Base-by-base conservation (phyloP, 1,284 basidiomycete genomes). In the Cryptococcus floricola region DNA sequence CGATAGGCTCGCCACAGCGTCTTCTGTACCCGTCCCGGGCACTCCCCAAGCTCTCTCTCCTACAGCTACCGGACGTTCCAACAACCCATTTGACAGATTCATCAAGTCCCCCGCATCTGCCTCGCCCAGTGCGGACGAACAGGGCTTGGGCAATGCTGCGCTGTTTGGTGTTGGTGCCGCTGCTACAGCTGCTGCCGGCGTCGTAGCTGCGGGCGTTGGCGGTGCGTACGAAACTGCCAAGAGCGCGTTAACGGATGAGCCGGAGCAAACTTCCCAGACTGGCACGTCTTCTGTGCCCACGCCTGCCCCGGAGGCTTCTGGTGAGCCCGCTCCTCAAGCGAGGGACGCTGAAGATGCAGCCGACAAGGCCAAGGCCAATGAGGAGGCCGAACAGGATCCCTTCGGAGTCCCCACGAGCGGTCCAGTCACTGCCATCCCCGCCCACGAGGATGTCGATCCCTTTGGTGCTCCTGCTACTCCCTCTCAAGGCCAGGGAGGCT, bases 1-100 rank as follows among this genome's bases (percentile, higher is more conserved):
- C 66, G 13, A 51, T 50, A 60, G 52, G 25, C 55, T 84, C 6
- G 60, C 85, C n/a, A 67, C 79, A 1, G 87, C 89, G 37, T 83
- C 85, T 8, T 77, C 81, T 5, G 83, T 87, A 8, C 83, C 87
- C 2, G 79, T 91, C 13, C 89, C 89, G 1, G 69, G 76, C 12
- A 86, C 88, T 0, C 88, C 89, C 14, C 83, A 85, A 28, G 63
- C 65, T 58, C 65, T 77, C 45, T 77, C 75, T 53, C 81, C 67
- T 60, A 75, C 61, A 54, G 72, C 60, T 48, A 81, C 77, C 8
- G 79, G 68, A 25, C 69, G 69, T 39, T 80, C 79, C 10, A 95
- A 87, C 67, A 98, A 98, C 73, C 95, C 95, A 0, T 98, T 98
- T 70, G 94, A 93, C 62, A 80, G 88, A 42, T 77, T 94, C 48